Evolutionary conservation across 1,284 basidiomycete species (phyloP).

Genomic region (Pyrrhoderma noxium): DNA sequence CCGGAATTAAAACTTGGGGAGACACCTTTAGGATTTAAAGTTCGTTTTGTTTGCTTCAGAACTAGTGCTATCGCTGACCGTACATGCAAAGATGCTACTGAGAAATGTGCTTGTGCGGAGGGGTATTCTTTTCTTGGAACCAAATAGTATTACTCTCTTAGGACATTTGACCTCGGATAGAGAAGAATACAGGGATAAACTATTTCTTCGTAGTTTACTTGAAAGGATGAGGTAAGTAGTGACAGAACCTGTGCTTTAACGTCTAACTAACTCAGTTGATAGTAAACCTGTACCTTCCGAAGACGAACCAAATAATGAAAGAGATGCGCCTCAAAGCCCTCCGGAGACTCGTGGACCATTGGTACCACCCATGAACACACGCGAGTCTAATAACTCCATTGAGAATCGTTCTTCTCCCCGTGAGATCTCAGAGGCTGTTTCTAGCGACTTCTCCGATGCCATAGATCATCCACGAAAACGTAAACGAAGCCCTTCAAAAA

Average conservation of each 20-base stretch:
- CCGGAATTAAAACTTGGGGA: conserved; percentile 54
- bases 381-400: not conserved
- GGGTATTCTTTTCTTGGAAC: conserved; percentile 65
- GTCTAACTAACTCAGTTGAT: conserved; percentile 5
- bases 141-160: conserved; percentile 47
- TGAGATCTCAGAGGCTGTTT: conserved; percentile 20
- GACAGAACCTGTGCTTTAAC: not conserved
- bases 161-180: conserved; percentile 54
- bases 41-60: conserved; percentile 26
- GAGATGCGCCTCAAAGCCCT: conserved; percentile 5
- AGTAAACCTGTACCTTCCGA: conserved; percentile 12
- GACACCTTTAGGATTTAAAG: conserved; percentile 70
- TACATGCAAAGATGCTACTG: conserved; percentile 47
- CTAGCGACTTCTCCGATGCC: not conserved
- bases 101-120: conserved; percentile 53
- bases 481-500: conserved; percentile 17
- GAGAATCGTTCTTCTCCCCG: conserved; percentile 22
- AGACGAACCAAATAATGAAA: conserved; percentile 3
- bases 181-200: conserved; percentile 41
- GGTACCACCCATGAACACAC: conserved; percentile 3
- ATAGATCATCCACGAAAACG: not conserved
- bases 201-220: conserved; percentile 51
- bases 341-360: conserved; percentile 12
- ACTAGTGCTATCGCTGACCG: not conserved
- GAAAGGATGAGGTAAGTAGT: conserved; percentile 50